Conservation (phyloP, 129 eudicot species). For the Pulicaria dysenterica region DNA sequence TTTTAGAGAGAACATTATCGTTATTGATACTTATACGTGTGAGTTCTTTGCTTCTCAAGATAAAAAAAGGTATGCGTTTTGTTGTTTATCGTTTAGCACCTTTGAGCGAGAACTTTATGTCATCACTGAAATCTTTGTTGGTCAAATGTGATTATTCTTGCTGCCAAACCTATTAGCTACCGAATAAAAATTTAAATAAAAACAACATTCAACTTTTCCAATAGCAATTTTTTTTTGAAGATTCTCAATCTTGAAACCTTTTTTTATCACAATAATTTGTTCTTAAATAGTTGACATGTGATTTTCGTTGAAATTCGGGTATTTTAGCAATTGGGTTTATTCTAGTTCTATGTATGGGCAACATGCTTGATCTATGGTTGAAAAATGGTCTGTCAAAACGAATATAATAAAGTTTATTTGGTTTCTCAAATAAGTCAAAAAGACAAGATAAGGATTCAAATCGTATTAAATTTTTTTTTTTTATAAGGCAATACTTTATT, state of each 20-base stretch:
- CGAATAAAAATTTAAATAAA: background rate
- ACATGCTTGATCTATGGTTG: slow-evolving; percentile 24
- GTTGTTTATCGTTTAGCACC: too few species aligned
- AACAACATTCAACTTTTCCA: background rate
- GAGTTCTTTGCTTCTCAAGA: too few species aligned
- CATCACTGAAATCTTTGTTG: too few species aligned
- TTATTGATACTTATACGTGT: too few species aligned
- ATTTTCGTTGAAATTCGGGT: background rate
- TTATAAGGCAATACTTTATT: slow-evolving; percentile 5
- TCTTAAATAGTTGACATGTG: slow-evolving; percentile 30
- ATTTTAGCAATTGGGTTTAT: slow-evolving; percentile 14
- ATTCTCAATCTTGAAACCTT: slow-evolving; percentile 7
- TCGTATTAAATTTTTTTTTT: slow-evolving; percentile 5
- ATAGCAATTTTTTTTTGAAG: background rate
- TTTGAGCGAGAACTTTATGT: too few species aligned
- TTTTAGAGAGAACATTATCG: too few species aligned
- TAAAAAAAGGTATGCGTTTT: too few species aligned
- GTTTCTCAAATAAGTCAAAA: slow-evolving; percentile 22
- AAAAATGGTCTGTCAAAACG: slow-evolving; percentile 10
- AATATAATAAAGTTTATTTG: slow-evolving; percentile 3
- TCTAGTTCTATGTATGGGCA: slow-evolving; percentile 23
- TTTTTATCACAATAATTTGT: slow-evolving; percentile 18
- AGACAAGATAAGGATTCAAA: background rate
- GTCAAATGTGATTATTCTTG: too few species aligned
- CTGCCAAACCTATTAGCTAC: too few species aligned